These are phyloP conservation scores for Cercophora scortea DNA, from an alignment of 495 filamentous ascomycete species.

Conservation along the genomic window DNA sequence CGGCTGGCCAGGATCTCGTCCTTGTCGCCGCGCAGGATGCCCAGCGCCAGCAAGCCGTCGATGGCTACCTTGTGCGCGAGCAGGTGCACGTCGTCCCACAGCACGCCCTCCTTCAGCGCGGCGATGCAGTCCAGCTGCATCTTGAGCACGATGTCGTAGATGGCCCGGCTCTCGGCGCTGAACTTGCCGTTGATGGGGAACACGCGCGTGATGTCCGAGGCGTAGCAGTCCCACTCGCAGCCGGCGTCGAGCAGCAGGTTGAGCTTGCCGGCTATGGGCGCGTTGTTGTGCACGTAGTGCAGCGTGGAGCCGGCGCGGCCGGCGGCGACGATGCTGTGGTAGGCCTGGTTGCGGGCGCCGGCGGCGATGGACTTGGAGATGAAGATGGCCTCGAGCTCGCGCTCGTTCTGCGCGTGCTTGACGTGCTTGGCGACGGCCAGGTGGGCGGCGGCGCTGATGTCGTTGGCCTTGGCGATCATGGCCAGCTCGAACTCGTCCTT, in stretches of 20 bases:
- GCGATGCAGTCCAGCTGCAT: slow-evolving; percentile 78
- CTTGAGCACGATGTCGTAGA: slow-evolving; percentile 78
- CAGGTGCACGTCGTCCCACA: slow-evolving; percentile 81
- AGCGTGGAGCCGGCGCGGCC: slow-evolving; percentile 75
- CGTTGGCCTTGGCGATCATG: slow-evolving; percentile 74
- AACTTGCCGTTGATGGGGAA: slow-evolving; percentile 79
- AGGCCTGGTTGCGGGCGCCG: slow-evolving; percentile 71
- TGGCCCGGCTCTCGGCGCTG: slow-evolving; percentile 57
- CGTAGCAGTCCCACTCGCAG: slow-evolving; percentile 71
- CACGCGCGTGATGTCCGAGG: slow-evolving; percentile 81
- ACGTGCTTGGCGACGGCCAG: slow-evolving; percentile 59
- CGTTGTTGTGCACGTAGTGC: slow-evolving; percentile 78
- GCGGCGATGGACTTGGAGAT: slow-evolving; percentile 64
- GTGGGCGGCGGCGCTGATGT: slow-evolving; percentile 70
- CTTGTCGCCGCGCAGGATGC: slow-evolving; percentile 60
- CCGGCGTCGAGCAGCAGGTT: slow-evolving; percentile 81
- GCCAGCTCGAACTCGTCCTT: slow-evolving; percentile 85
- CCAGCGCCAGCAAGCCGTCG: slow-evolving; percentile 64
- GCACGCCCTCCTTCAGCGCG: slow-evolving; percentile 62
- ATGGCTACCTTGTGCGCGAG: slow-evolving; percentile 77
- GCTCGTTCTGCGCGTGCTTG: slow-evolving; percentile 63
- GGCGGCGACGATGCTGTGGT: slow-evolving; percentile 73
- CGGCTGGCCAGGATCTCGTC: slow-evolving; percentile 67
- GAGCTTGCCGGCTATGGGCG: slow-evolving; percentile 55
- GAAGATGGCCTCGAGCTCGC: slow-evolving; percentile 74